Percentiles rank a stretch among this genome's conserved stretches.
phyloP scores from a whole-genome alignment of 495 filamentous ascomycete species.

The Penicillium ucsense region DNA sequence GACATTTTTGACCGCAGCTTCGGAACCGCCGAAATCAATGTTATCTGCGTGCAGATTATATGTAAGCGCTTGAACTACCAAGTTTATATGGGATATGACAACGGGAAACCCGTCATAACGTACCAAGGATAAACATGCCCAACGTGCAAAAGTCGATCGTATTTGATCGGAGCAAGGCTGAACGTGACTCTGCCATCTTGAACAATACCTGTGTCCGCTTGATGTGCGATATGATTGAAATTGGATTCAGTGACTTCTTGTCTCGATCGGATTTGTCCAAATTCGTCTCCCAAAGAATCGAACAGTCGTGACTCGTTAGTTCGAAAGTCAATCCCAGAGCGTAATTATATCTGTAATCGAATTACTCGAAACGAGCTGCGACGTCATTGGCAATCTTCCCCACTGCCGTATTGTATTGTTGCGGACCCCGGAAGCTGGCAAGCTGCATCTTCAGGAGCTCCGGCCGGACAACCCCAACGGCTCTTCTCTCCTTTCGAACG shows the following conservation, averaged over 20 bases:
- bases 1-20: conserved; percentile 54
- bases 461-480: conserved; percentile 1
- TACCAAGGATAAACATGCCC: conserved; percentile 96
- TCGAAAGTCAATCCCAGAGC: neutral
- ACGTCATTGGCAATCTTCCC: conserved; percentile 3
- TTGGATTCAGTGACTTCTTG: too few relatives aligned
- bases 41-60: conserved; percentile 53
- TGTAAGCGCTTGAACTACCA: conserved; percentile 11
- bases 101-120: conserved; percentile 2
- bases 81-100: too few relatives aligned
- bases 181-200: conserved; percentile 10
- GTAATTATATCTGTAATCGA: conserved; percentile 2
- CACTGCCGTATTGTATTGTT: conserved; percentile 9
- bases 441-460: conserved; percentile 16
- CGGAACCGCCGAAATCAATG: conserved; percentile 59
- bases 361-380: conserved; percentile 12
- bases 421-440: conserved; percentile 1
- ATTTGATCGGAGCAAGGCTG: neutral
- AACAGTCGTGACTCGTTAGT: neutral
- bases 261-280: too few relatives aligned
- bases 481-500: neutral
- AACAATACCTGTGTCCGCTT: too few relatives aligned
- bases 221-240: too few relatives aligned
- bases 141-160: conserved; percentile 73
- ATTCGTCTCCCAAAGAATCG: too few relatives aligned